Evolutionary conservation across 2,329 filamentous ascomycete genomes (phyloP).

Genomic region (Escovopsis sp.): DNA sequence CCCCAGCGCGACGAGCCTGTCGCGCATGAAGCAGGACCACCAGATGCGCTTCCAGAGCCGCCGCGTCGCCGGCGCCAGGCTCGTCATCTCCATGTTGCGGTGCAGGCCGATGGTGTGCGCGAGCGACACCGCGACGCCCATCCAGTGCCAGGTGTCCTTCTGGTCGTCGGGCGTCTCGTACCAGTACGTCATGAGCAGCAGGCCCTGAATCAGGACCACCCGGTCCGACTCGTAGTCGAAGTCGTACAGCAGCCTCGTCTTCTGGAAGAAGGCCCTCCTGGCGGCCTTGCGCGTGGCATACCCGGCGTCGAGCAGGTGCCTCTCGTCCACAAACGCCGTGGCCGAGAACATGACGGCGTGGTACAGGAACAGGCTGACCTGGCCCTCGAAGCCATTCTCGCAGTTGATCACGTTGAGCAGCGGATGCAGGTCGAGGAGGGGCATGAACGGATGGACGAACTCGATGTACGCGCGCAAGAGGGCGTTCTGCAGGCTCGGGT

Average conservation of each 20-base stretch:
- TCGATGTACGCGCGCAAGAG: conserved; percentile 72
- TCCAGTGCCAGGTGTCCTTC: conserved; percentile 98
- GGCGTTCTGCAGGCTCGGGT: conserved; percentile 57
- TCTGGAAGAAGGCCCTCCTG: conserved; percentile 77
- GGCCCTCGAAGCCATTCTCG: conserved; percentile 53
- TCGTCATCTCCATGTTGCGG: conserved; percentile 64
- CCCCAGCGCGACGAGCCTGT: conserved; percentile 79
- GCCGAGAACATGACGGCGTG: conserved; percentile 93
- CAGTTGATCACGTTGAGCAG: conserved; percentile 46
- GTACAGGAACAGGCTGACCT: conserved; percentile 74
- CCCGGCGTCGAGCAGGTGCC: conserved; percentile 60
- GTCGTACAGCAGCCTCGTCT: conserved; percentile 78
- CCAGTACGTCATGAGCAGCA: conserved; percentile 92
- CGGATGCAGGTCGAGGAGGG: conserved; percentile 56
- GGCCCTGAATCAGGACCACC: conserved; percentile 72
- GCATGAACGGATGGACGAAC: conserved; percentile 91
- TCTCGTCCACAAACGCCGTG: conserved; percentile 74
- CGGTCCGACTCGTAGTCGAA: conserved; percentile 91
- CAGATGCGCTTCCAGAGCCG: conserved; percentile 89
- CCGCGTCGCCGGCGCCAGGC: conserved; percentile 58
- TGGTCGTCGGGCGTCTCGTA: conserved; percentile 95
- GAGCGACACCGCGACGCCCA: conserved; percentile 86
- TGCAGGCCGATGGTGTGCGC: conserved; percentile 90
- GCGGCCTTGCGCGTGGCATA: conserved; percentile 67
- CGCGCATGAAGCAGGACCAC: conserved; percentile 96